These are phyloP conservation scores for Microcyclospora tardicrescens DNA, from an alignment of 2,329 filamentous ascomycete genomes.

Conservation along the genomic window DNA sequence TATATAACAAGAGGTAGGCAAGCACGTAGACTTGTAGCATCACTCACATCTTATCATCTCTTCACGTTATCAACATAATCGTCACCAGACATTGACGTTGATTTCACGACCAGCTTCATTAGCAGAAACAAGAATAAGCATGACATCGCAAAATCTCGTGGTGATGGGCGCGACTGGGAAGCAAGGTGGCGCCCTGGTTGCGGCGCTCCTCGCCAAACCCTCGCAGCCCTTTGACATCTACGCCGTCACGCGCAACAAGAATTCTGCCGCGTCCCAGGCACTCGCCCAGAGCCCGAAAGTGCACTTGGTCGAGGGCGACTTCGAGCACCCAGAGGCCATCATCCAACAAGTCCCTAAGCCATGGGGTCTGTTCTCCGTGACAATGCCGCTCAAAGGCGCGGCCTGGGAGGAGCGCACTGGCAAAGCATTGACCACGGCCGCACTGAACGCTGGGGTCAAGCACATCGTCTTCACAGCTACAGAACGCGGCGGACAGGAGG, in stretches of 20 bases:
- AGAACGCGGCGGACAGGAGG: slow-evolving; percentile 46
- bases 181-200: slow-evolving; percentile 33
- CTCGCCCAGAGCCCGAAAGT: slow-evolving; percentile 35
- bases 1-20: too few relatives aligned
- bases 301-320: slow-evolving; percentile 44
- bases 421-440: slow-evolving; percentile 44
- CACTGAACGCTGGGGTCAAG: slow-evolving; percentile 40
- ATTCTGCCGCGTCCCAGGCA: slow-evolving; percentile 38
- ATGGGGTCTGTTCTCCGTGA: slow-evolving; percentile 18
- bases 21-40: too few relatives aligned
- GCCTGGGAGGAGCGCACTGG: slow-evolving; percentile 42
- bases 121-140: too few relatives aligned
- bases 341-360: slow-evolving; percentile 28
- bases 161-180: slow-evolving; percentile 16
- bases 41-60: too few relatives aligned
- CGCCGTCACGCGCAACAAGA: slow-evolving; percentile 46
- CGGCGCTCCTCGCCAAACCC: slow-evolving; percentile 26
- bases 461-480: slow-evolving; percentile 47
- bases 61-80: too few relatives aligned
- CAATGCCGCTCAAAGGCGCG: slow-evolving; percentile 11
- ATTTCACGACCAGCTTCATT: too few relatives aligned
- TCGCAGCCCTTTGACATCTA: slow-evolving; percentile 33
- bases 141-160: background rate
- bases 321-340: slow-evolving; percentile 38
- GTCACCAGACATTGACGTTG: too few relatives aligned